Percentiles rank a stretch among this genome's conserved stretches.
These are phyloP conservation scores for Talaromyces sp. DNA, from an alignment of 2,329 filamentous ascomycete genomes.

Conservation along the genomic window DNA sequence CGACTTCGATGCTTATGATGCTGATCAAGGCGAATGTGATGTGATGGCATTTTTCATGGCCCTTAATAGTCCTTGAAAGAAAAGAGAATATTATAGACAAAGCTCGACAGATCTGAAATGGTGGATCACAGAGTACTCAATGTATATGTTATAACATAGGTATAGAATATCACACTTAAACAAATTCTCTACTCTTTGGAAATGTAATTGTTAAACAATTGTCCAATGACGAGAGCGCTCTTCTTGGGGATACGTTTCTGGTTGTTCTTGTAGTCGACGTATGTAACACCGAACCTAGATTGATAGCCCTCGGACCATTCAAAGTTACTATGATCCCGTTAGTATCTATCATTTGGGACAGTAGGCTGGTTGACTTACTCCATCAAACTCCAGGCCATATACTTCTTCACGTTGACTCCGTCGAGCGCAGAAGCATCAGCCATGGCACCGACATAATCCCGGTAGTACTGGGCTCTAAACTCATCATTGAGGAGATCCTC, in stretches of 20 bases:
- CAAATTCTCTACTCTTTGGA: slow-evolving; percentile 50
- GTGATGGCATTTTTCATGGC: background rate
- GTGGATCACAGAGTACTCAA: background rate
- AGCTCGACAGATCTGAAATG: background rate
- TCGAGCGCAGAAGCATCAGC: slow-evolving; percentile 67
- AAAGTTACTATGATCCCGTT: slow-evolving; percentile 58
- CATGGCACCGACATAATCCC: slow-evolving; percentile 72
- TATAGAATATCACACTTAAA: background rate
- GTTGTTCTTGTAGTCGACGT: slow-evolving; percentile 73
- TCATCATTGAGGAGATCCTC: slow-evolving; percentile 74
- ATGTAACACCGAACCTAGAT: slow-evolving; percentile 79
- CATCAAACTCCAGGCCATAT: slow-evolving; percentile 84
- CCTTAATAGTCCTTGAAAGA: background rate
- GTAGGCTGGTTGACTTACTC: slow-evolving; percentile 52
- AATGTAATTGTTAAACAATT: slow-evolving; percentile 68
- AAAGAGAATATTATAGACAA: background rate
- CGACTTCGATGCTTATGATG: background rate
- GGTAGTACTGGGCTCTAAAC: slow-evolving; percentile 76
- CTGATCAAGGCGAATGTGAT: background rate
- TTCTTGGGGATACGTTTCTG: slow-evolving; percentile 82
- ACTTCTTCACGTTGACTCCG: slow-evolving; percentile 73
- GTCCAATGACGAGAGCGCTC: slow-evolving; percentile 68
- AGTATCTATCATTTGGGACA: background rate
- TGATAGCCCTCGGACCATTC: slow-evolving; percentile 91
- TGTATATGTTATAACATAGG: slow-evolving; percentile 1